Conservation (phyloP, 257 asterid genomes). For the Rhazya stricta region DNA sequence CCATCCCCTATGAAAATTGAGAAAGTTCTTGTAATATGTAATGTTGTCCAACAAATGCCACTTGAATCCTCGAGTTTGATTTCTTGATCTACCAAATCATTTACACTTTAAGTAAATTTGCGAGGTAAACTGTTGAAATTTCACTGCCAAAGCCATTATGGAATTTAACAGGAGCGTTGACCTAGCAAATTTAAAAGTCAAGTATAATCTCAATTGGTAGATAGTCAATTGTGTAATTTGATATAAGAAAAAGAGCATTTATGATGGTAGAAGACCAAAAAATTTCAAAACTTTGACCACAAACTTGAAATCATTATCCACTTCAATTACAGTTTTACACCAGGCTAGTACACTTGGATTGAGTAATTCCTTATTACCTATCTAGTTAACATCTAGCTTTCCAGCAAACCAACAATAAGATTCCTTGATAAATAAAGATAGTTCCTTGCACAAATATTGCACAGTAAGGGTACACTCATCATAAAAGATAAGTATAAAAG, state of each 20-base stretch:
- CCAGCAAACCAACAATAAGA: too few species aligned
- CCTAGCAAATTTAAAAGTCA: neutral
- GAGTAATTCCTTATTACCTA: too few species aligned
- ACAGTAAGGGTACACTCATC: neutral
- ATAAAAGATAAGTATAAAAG: too few species aligned
- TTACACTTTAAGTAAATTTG: constrained; percentile 24
- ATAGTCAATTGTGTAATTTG: too few species aligned
- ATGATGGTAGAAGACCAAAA: too few species aligned
- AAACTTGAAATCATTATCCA: too few species aligned
- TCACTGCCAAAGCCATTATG: neutral
- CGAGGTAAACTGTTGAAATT: constrained; percentile 59
- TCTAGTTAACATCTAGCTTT: too few species aligned
- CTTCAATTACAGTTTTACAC: too few species aligned
- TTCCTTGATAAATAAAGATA: too few species aligned
- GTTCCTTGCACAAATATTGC: neutral
- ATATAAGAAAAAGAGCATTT: too few species aligned
- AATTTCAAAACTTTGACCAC: neutral
- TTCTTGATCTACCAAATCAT: constrained; percentile 28
- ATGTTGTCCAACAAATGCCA: constrained; percentile 34
- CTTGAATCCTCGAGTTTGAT: constrained; percentile 42
- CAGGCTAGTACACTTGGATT: neutral
- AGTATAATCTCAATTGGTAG: too few species aligned
- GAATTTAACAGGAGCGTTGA: neutral
- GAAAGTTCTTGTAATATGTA: constrained; percentile 23
- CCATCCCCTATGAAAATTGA: constrained; percentile 62